Percentiles rank a stretch among this genome's conserved stretches.
phyloP scores from a whole-genome alignment of 2,329 filamentous ascomycete species.

The Penicillium sp. region DNA sequence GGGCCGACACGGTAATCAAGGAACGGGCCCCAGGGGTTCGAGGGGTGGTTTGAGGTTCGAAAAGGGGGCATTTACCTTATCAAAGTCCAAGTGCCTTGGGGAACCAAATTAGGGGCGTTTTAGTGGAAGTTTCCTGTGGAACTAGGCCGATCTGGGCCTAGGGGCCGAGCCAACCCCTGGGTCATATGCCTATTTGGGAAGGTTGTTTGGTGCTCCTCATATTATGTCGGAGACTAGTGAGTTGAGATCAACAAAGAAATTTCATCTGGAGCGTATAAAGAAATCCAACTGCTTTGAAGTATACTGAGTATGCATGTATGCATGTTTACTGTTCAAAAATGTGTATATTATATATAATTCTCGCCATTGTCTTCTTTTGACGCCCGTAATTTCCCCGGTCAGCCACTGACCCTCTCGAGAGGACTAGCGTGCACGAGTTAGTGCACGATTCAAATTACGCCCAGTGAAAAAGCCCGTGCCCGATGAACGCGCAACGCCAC shows the following conservation, averaged over 20 bases:
- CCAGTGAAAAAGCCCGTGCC: not conserved
- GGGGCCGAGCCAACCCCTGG: constrained; percentile 9
- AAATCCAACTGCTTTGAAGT: not conserved
- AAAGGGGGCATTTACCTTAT: not conserved
- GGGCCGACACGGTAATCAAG: not conserved
- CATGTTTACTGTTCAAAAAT: too few species aligned
- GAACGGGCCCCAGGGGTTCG: constrained; percentile 21
- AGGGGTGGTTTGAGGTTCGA: not conserved
- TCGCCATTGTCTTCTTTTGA: not conserved
- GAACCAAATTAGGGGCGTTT: not conserved
- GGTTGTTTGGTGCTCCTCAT: constrained; percentile 8
- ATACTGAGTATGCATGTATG: not conserved
- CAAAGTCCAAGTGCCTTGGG: not conserved
- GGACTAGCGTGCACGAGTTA: not conserved
- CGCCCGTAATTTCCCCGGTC: constrained; percentile 4
- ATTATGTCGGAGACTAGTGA: constrained; percentile 2
- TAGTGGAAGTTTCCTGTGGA: not conserved
- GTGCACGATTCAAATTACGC: not conserved
- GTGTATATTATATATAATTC: not conserved
- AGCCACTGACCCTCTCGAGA: not conserved
- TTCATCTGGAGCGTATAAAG: not conserved
- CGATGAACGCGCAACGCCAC: not conserved
- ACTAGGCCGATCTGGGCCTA: constrained; percentile 6
- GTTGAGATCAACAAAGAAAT: constrained; percentile 5
- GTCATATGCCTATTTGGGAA: constrained; percentile 2